Percentiles rank a stretch among this genome's conserved stretches.
phyloP scores from a whole-genome alignment of 2,329 filamentous ascomycete genomes.

The Thelonectria olida region DNA sequence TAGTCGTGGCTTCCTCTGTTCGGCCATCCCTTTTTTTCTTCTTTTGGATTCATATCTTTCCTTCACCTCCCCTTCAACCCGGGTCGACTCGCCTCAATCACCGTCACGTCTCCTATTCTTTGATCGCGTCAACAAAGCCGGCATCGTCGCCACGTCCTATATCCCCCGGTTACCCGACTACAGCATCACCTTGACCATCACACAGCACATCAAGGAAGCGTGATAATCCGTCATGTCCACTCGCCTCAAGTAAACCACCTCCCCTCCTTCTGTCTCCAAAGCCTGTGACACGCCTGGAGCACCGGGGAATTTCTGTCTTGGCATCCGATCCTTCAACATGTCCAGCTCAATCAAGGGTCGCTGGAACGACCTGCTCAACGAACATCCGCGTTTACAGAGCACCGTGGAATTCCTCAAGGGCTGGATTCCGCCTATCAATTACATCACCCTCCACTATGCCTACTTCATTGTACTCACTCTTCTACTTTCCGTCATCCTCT shows the following conservation, averaged over 20 bases:
- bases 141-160: not conserved
- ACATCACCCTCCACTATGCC: constrained; percentile 71
- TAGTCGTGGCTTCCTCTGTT: not conserved
- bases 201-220: not conserved
- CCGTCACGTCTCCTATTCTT: not conserved
- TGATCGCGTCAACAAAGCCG: not conserved
- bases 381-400: constrained; percentile 28
- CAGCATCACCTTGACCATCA: not conserved
- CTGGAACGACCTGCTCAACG: constrained; percentile 34
- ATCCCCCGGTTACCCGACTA: not conserved
- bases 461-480: constrained; percentile 70
- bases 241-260: not conserved
- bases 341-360: constrained; percentile 27
- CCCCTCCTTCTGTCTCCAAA: not conserved
- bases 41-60: not conserved
- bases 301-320: constrained; percentile 17
- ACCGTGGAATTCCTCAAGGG: constrained; percentile 4
- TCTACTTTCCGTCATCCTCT: constrained; percentile 69
- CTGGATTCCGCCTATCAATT: constrained; percentile 60
- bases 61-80: not conserved
- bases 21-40: not conserved
- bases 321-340: constrained; percentile 27
- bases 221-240: not conserved
- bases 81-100: not conserved
- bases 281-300: not conserved